Evolutionary conservation across 2,329 filamentous ascomycete genomes (phyloP).

Genomic region (Elsinoe fawcettii): DNA sequence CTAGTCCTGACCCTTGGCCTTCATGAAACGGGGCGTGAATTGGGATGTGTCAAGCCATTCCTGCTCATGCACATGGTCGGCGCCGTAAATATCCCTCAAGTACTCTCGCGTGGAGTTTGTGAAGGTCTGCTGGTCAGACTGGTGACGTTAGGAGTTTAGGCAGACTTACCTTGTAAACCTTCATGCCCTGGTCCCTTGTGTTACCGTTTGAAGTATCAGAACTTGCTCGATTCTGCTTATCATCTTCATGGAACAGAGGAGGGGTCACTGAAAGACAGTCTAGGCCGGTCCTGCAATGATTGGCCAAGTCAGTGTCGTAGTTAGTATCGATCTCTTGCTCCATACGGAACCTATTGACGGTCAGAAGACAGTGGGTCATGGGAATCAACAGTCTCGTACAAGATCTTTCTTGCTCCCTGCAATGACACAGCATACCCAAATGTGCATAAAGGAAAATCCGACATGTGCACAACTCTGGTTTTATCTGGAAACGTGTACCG

Average conservation of each 20-base stretch:
- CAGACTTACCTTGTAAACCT: neutral
- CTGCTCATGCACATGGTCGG: neutral
- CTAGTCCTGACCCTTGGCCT: neutral
- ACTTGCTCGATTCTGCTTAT: neutral
- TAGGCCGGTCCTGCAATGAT: neutral
- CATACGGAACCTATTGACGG: neutral
- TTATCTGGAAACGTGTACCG: neutral
- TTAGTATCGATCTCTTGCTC: neutral
- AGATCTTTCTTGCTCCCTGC: neutral
- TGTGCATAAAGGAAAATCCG: neutral
- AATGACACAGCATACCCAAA: constrained; percentile 2
- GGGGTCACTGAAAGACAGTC: neutral
- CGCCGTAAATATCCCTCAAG: neutral
- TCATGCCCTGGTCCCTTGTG: neutral
- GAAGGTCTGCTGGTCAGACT: neutral
- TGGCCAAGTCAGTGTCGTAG: neutral
- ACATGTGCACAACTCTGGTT: neutral
- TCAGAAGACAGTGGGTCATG: neutral
- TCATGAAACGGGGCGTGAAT: neutral
- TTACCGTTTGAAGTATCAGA: neutral
- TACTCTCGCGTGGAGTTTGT: neutral
- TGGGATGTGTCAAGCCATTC: neutral
- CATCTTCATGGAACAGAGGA: neutral
- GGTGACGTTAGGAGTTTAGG: neutral
- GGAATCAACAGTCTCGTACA: neutral